Conservation (phyloP, 257 asterid species). For the Verbascum thapsus region DNA sequence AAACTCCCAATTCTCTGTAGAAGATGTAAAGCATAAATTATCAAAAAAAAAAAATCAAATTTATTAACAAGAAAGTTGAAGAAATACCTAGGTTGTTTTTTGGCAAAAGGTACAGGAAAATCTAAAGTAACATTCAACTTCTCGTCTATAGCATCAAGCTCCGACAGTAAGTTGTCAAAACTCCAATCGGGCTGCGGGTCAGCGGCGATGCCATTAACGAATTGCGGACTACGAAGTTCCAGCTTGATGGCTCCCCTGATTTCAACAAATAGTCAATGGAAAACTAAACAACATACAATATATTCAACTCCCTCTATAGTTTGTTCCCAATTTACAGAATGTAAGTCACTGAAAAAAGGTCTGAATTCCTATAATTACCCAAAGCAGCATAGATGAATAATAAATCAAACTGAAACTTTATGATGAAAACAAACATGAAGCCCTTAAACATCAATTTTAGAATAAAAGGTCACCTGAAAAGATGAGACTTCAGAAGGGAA, state of each 20-base stretch:
- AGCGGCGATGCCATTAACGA: conserved; percentile 54
- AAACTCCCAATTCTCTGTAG: conserved; percentile 46
- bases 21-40: conserved; percentile 20
- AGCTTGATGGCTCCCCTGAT: conserved; percentile 57
- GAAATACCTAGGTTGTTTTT: conserved; percentile 52
- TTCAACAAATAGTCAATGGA: conserved; percentile 21
- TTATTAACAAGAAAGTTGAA: conserved; percentile 7
- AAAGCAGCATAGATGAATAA: too few relatives aligned
- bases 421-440: too few relatives aligned
- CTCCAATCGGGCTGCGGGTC: conserved; percentile 93
- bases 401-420: too few relatives aligned
- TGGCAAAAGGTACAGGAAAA: conserved; percentile 47
- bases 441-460: neutral
- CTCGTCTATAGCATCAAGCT: conserved; percentile 60
- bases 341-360: neutral
- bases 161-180: conserved; percentile 59
- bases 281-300: conserved; percentile 20
- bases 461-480: too few relatives aligned
- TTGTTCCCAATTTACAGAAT: conserved; percentile 16
- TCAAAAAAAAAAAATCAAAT: conserved; percentile 9
- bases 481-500: too few relatives aligned
- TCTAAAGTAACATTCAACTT: conserved; percentile 36
- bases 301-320: conserved; percentile 7
- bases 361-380: too few relatives aligned
- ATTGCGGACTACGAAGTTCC: conserved; percentile 48